Base-by-base conservation (phyloP, 2,329 filamentous ascomycete species). In the Dothistroma septosporum region DNA sequence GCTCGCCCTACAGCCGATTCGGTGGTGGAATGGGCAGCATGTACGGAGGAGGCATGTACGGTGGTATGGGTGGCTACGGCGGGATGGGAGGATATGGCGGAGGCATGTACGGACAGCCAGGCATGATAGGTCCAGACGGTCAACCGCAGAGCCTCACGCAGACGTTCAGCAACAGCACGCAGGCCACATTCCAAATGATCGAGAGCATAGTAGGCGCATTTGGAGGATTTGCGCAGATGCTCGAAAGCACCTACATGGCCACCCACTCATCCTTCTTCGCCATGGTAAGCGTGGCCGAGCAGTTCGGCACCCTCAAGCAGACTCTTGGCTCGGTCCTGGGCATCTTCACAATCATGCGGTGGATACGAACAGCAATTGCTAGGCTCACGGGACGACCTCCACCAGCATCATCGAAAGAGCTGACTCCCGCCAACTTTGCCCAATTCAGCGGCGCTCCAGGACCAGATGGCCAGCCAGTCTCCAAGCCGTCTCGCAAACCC, bases 241-340 rank as follows among this genome's bases (percentile, higher is more conserved):
- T 99, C 31, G 94, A 99, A 78, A 97, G 94, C 80, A 97, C 94
- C 11, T 99, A 97, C 72, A 99, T 99, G 95, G 94, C 95, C 32
- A 99, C 94, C 0, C 94, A 99, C 77, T 97, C 92, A 6, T 96
- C 91, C 57, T 99, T 99, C 77, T 99, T 97, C 72, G 94, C 94
- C 58, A 97, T 99, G 92, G 90, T 99, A 44, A 94, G 93, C 9
- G 95, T 99, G 44, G 94, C 94, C 54, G 95, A 99, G 75, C 94
- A 99, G 75, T 95, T 99, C 69, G 90, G 92, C 61, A 96, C 93
- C 70, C 82, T 99, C 53, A 88, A 92, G 66, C 92, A 96, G 73
- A 96, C 93, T 0, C 85, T 99, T 14, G 94, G 95, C 64, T 96
- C 92, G 2, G 87, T 97, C 11, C 80, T 99, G 44, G 94, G 94